phyloP scores from a whole-genome alignment of 768 basidiomycete species.

The Polyporus arcularius region DNA sequence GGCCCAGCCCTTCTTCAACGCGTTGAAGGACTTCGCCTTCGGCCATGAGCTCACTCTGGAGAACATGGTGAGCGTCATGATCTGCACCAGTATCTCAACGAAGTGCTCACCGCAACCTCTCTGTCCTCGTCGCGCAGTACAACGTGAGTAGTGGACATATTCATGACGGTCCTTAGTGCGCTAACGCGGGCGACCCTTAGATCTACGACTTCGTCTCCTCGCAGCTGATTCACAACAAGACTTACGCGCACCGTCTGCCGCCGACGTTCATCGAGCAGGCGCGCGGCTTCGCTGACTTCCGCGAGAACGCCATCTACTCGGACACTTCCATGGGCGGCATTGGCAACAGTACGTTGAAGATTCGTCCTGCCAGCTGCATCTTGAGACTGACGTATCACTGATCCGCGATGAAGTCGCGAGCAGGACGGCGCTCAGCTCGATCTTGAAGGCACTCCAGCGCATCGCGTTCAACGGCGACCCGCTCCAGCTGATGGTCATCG shows the following conservation, averaged over 20 bases:
- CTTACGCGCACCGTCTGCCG: conserved; percentile 78
- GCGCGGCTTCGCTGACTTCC: conserved; percentile 74
- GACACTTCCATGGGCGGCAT: conserved; percentile 60
- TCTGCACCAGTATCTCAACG: neutral
- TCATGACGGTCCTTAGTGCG: neutral
- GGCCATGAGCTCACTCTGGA: conserved; percentile 66
- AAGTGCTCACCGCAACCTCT: conserved; percentile 16
- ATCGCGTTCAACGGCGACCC: conserved; percentile 81
- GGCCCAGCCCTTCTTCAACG: conserved; percentile 65
- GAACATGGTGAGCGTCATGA: conserved; percentile 56
- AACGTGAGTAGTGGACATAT: conserved; percentile 52
- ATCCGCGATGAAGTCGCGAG: conserved; percentile 63
- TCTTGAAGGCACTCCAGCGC: conserved; percentile 71
- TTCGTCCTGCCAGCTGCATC: neutral
- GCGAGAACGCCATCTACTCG: conserved; percentile 77
- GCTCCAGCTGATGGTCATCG: conserved; percentile 74
- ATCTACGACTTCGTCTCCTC: conserved; percentile 79
- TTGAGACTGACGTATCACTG: conserved; percentile 4
- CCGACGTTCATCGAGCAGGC: conserved; percentile 77
- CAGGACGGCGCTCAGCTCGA: conserved; percentile 71
- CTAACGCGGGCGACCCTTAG: conserved; percentile 35
- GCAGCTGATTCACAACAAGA: conserved; percentile 78
- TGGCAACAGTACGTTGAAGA: conserved; percentile 69
- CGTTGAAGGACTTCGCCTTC: conserved; percentile 70
- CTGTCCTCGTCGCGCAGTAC: conserved; percentile 47